Conservation (phyloP, 148 eudicot species). For the Nepenthes gracilis region DNA sequence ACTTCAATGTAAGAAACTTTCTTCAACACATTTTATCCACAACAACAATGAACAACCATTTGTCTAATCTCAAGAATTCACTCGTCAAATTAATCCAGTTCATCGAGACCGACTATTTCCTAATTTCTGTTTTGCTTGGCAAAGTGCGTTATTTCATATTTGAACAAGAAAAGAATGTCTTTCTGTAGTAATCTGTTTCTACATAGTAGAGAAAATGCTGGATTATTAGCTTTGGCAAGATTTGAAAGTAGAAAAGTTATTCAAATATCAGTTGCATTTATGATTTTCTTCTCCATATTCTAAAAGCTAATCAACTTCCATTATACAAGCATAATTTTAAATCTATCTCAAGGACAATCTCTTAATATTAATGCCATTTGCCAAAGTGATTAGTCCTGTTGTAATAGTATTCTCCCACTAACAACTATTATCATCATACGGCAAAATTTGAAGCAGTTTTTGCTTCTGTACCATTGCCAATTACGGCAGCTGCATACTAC, state of each 20-base stretch:
- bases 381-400: too few species aligned
- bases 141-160: too few species aligned
- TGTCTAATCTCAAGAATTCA: not conserved
- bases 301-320: slow-evolving; percentile 23
- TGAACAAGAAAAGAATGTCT: too few species aligned
- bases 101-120: too few species aligned
- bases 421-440: slow-evolving; percentile 7
- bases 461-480: slow-evolving; percentile 69
- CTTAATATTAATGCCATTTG: not conserved
- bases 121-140: too few species aligned
- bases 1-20: slow-evolving; percentile 54
- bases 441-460: slow-evolving; percentile 81
- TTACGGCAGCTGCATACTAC: slow-evolving; percentile 64
- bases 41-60: not conserved
- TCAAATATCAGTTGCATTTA: slow-evolving; percentile 58
- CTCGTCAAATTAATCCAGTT: too few species aligned
- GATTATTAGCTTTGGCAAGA: slow-evolving; percentile 65
- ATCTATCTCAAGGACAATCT: not conserved
- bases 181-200: too few species aligned
- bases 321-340: not conserved
- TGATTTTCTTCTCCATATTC: slow-evolving; percentile 64
- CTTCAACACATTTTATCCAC: not conserved
- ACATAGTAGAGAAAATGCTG: slow-evolving; percentile 62
- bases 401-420: too few species aligned
- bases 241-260: slow-evolving; percentile 66